A percentile compares a stretch with the other conserved stretches of the same genome.
Conservation (phyloP, 768 basidiomycete genomes). For the Atractiella rhizophila region DNA sequence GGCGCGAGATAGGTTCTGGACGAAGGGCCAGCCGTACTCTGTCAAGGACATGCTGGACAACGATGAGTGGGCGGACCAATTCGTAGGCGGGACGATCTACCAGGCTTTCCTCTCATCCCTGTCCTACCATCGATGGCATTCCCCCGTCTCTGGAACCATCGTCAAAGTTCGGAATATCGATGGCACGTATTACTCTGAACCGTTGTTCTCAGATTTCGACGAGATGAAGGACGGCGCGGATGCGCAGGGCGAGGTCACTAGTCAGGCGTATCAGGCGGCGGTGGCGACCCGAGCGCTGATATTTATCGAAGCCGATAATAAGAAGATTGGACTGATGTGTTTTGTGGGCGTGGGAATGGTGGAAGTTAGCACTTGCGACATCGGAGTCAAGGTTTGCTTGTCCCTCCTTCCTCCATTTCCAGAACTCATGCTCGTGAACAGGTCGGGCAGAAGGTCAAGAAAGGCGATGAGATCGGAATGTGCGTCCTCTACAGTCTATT, state of each 20-base stretch:
- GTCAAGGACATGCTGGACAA: constrained; percentile 31
- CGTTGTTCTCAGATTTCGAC: constrained; percentile 24
- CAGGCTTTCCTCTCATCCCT: constrained; percentile 35
- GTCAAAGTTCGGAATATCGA: constrained; percentile 29
- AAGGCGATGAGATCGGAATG: constrained; percentile 36
- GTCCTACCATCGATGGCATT: constrained; percentile 40
- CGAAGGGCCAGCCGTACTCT: constrained; percentile 39
- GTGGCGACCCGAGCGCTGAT: constrained; percentile 31
- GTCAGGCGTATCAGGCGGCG: constrained; percentile 21
- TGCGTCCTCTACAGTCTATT: constrained; percentile 14
- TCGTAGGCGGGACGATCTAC: constrained; percentile 28
- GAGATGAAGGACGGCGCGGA: constrained; percentile 18
- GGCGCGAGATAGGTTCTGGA: constrained; percentile 31
- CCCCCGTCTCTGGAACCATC: constrained; percentile 30
- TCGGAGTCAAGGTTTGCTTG: constrained; percentile 29
- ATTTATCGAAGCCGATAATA: constrained; percentile 33
- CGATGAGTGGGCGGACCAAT: constrained; percentile 24
- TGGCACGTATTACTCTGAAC: constrained; percentile 22
- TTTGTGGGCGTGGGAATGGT: constrained; percentile 37
- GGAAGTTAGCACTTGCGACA: constrained; percentile 37
- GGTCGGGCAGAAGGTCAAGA: constrained; percentile 26
- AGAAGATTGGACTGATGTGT: constrained; percentile 32
- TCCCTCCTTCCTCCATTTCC: too few species aligned
- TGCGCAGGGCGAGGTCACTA: constrained; percentile 10
- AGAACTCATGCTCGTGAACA: too few species aligned